A percentile compares a stretch with the other conserved stretches of the same genome.
phyloP scores from a whole-genome alignment of 768 basidiomycete species.

The Leccinum boreale region DNA sequence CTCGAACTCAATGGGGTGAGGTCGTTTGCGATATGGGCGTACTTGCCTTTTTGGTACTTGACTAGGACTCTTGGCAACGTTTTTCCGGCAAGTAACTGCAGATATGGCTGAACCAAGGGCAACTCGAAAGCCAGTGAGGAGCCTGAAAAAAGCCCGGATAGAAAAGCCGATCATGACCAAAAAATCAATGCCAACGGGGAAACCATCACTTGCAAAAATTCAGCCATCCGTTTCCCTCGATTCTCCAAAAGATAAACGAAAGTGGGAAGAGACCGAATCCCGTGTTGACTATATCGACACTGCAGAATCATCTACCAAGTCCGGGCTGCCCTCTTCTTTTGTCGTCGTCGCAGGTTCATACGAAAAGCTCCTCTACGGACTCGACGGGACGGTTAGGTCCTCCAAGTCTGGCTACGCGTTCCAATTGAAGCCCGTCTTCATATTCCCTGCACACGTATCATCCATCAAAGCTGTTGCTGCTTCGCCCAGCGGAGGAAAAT shows the following conservation, averaged over 20 bases:
- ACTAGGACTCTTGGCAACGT: no score
- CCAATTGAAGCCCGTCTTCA: constrained; percentile 76
- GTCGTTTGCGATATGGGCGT: no score
- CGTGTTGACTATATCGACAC: background rate
- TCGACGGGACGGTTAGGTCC: constrained; percentile 58
- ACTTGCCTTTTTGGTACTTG: background rate
- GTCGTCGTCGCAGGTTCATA: constrained; percentile 91
- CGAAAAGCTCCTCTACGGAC: constrained; percentile 92
- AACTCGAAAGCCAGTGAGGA: constrained; percentile 20
- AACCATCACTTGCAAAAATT: constrained; percentile 1
- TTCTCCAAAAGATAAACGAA: constrained; percentile 32
- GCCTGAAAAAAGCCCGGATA: constrained; percentile 23
- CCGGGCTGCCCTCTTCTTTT: constrained; percentile 57
- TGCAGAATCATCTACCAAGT: background rate
- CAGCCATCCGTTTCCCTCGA: constrained; percentile 1
- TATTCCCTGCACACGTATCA: constrained; percentile 95
- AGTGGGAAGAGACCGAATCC: constrained; percentile 12
- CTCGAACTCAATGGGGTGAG: no score
- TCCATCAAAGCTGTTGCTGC: constrained; percentile 89
- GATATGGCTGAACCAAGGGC: constrained; percentile 15
- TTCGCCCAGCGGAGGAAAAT: constrained; percentile 87
- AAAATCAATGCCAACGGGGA: background rate
- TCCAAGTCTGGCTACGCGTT: constrained; percentile 32
- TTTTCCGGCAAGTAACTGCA: background rate
- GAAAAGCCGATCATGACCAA: constrained; percentile 9